A percentile compares a stretch with the other conserved stretches of the same genome.
Conservation (phyloP, 805 yeast genomes). For the Clavispora asparagi region DNA sequence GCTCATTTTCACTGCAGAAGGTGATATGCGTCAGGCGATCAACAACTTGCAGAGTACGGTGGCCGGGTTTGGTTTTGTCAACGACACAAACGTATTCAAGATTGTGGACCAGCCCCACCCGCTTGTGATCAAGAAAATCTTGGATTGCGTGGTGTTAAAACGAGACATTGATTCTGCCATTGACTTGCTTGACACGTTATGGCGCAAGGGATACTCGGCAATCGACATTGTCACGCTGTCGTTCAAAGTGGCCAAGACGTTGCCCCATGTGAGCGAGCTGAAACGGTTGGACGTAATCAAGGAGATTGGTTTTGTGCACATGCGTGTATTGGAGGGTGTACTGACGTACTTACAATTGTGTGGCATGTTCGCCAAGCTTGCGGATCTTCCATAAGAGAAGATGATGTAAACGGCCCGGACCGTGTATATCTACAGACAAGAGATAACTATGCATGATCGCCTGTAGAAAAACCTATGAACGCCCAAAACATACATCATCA, state of each 20-base stretch:
- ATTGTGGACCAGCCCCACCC: slow-evolving; percentile 98
- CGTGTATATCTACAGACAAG: neutral
- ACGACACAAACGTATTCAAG: slow-evolving; percentile 86
- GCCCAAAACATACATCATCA: too few species aligned
- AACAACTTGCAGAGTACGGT: slow-evolving; percentile 91
- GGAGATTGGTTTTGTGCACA: slow-evolving; percentile 86
- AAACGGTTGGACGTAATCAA: slow-evolving; percentile 70
- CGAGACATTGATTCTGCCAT: slow-evolving; percentile 59
- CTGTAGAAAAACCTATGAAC: too few species aligned
- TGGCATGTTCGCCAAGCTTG: slow-evolving; percentile 66
- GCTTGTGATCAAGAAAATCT: slow-evolving; percentile 61
- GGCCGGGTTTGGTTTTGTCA: slow-evolving; percentile 90
- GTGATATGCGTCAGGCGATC: slow-evolving; percentile 98
- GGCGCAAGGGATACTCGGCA: slow-evolving; percentile 90
- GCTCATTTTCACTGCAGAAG: slow-evolving; percentile 90
- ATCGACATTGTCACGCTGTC: slow-evolving; percentile 89
- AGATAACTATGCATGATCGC: too few species aligned
- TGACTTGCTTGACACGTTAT: slow-evolving; percentile 57
- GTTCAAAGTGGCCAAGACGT: slow-evolving; percentile 78
- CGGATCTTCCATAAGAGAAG: slow-evolving; percentile 4
- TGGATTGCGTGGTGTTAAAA: slow-evolving; percentile 39
- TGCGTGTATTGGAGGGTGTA: slow-evolving; percentile 92
- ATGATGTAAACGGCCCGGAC: neutral
- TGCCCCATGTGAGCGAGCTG: slow-evolving; percentile 64
- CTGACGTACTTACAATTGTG: slow-evolving; percentile 80